phyloP scores from a whole-genome alignment of 176 grass and related monocot genomes.

The Zoysia pacifica region DNA sequence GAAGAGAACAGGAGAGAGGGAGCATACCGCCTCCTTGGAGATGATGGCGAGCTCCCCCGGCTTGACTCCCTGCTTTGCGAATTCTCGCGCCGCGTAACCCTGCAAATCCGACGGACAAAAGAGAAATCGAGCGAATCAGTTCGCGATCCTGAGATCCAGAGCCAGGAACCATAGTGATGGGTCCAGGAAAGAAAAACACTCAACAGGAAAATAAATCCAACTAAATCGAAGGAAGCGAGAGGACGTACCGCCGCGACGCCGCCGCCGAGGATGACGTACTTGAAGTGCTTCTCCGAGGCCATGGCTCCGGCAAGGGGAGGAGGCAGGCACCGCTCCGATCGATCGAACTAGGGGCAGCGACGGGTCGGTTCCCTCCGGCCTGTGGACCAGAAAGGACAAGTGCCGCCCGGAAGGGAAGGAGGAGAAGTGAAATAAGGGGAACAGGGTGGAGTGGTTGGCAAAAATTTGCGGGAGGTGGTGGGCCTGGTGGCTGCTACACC shows the following conservation, averaged over 20 bases:
- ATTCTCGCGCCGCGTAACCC: constrained; percentile 92
- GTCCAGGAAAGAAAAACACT: background rate
- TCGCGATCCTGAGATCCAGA: constrained; percentile 26
- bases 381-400: background rate
- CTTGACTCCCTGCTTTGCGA: constrained; percentile 68
- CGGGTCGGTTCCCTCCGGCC: background rate
- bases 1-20: too few relatives aligned
- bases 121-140: background rate
- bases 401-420: background rate
- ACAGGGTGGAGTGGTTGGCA: background rate
- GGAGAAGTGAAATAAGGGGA: background rate
- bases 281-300: constrained; percentile 82
- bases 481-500: background rate
- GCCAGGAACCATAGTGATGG: background rate
- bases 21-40: constrained; percentile 85
- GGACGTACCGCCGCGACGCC: constrained; percentile 69
- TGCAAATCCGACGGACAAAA: constrained; percentile 27
- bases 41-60: constrained; percentile 92
- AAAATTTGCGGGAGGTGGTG: background rate
- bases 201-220: background rate
- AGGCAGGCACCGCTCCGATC: background rate
- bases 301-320: background rate
- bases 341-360: background rate
- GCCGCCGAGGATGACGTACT: constrained; percentile 91
- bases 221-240: background rate